A percentile compares a stretch with the other conserved stretches of the same genome.
These are phyloP conservation scores for Alternaria tenuissima DNA, from an alignment of 2,329 filamentous ascomycete genomes.

Conservation along the genomic window DNA sequence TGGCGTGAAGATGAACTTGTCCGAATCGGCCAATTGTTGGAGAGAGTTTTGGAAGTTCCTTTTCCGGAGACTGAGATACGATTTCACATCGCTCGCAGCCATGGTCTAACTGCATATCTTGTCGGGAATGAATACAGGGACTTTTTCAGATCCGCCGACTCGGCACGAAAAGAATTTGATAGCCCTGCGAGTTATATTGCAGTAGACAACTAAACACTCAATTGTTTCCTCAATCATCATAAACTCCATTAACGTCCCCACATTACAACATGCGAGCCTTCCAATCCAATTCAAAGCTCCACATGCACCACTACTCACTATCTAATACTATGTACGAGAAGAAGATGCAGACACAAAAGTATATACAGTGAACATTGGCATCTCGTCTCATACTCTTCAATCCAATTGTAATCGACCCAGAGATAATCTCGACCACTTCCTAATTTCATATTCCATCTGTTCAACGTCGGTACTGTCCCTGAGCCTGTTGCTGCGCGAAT, in stretches of 20 bases:
- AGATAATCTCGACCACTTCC: background rate
- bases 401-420: background rate
- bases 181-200: background rate
- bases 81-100: background rate
- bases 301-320: background rate
- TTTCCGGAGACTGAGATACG: background rate
- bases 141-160: no score
- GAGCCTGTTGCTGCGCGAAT: conserved; percentile 12
- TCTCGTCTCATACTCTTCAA: conserved; percentile 3
- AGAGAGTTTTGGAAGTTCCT: background rate
- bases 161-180: no score
- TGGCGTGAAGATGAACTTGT: background rate
- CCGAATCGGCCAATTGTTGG: background rate
- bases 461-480: conserved; percentile 13
- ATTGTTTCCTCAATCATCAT: background rate
- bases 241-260: background rate
- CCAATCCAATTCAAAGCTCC: conserved; percentile 7
- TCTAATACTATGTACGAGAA: conserved; percentile 4
- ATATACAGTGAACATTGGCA: conserved; percentile 13
- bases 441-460: background rate
- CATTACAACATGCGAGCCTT: background rate
- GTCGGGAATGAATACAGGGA: no score
- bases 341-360: conserved; percentile 9
- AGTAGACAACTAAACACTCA: background rate
- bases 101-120: no score